phyloP scores from a whole-genome alignment of 2,329 filamentous ascomycete genomes.

The Coleophoma eucalyptorum region DNA sequence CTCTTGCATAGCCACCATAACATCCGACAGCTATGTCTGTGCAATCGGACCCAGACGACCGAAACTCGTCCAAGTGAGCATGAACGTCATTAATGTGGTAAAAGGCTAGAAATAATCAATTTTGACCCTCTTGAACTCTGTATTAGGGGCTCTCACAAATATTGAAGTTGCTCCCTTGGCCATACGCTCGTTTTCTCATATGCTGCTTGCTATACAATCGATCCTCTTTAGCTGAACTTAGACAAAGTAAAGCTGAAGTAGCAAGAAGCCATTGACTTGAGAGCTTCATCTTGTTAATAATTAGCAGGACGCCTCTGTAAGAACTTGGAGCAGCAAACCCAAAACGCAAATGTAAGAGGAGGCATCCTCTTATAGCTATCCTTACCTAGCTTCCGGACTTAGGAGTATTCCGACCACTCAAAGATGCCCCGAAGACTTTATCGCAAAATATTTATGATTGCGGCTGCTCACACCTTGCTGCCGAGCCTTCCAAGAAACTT shows the following conservation, averaged over 20 bases:
- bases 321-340: background rate
- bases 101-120: conserved; percentile 38
- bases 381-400: background rate
- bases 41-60: conserved; percentile 59
- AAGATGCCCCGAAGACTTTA: background rate
- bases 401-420: background rate
- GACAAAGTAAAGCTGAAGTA: background rate
- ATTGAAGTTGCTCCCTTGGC: conserved; percentile 47
- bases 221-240: conserved; percentile 31
- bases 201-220: conserved; percentile 42
- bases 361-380: background rate
- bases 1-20: conserved; percentile 60
- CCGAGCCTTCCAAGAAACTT: background rate
- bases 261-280: background rate
- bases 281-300: background rate
- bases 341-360: background rate
- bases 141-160: conserved; percentile 29
- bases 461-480: background rate
- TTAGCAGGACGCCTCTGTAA: background rate
- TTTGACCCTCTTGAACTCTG: background rate
- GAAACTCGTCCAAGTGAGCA: conserved; percentile 61
- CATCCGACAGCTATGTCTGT: conserved; percentile 51
- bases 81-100: conserved; percentile 70
- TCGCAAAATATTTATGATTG: background rate
- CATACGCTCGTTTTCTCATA: conserved; percentile 44